Evolutionary conservation across 257 asterid genomes (phyloP), one percentile per base, ranked within the genome.

Genomic region (Leptodermis oblonga): DNA sequence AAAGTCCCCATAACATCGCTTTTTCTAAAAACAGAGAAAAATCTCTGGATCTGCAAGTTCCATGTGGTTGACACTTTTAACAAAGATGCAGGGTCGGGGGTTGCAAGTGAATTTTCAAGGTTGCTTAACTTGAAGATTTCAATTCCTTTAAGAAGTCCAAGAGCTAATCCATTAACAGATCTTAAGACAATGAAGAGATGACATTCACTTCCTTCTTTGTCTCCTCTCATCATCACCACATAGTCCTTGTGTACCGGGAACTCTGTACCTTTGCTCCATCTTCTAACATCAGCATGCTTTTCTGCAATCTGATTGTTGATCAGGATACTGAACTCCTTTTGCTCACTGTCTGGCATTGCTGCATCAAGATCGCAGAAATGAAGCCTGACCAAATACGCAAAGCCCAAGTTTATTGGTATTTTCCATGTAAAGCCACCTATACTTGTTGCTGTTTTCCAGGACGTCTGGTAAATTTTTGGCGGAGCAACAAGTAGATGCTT

Each of bases 381-480:
- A 68, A 73, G 72, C 22, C 77, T 73, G 22, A 73, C n/a, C 7
- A 73, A 33, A n/a, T 67, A 67, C 9, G 34, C 73, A 66, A 58
- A 73, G 23, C 73, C 78, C 0, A 45, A 4, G n/a, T 69, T 51
- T 36, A 75, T 18, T 12, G 68, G 70, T 63, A 75, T 8, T 43
- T 70, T 61, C 71, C 67, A 62, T 11, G 41, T 42, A 28, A 55
- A 69, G 67, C 30, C 42, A 22, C 6, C 2, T 4, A 39, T 68
- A 31, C 28, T 7, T 28, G 18, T 18, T 9, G 10, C 23, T 17
- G 34, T n/a, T 30, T 25, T 46, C 77, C 90, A 79, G 59, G 79
- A 62, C 18, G 85, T 79, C 62, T 81, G 80, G 73, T 83, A 76
- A 56, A 85, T 56, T 77, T 81, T 67, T n/a, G 61, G 69, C 4